phyloP scores from a whole-genome alignment of 2,329 filamentous ascomycete genomes.

The Xylaria sp. region DNA sequence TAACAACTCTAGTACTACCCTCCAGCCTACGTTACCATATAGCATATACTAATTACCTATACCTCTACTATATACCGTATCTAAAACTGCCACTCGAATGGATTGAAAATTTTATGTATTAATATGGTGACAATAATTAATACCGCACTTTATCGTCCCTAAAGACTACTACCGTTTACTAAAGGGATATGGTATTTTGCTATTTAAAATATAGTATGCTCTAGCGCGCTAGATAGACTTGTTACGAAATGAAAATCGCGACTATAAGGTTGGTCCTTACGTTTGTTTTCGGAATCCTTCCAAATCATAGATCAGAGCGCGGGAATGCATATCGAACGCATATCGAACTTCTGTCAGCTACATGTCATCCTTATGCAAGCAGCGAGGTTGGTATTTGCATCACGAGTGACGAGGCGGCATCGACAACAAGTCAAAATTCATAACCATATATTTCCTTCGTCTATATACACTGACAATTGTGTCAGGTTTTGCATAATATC shows the following conservation, averaged over 20 bases:
- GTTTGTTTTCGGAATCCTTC: background rate
- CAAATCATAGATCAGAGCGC: background rate
- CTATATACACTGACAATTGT: slow-evolving; percentile 1
- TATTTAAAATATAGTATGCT: too few relatives aligned
- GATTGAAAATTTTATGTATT: too few relatives aligned
- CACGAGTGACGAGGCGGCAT: background rate
- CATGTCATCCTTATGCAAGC: background rate
- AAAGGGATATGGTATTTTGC: too few relatives aligned
- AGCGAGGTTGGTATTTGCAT: too few relatives aligned
- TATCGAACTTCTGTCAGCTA: background rate
- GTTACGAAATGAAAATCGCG: background rate
- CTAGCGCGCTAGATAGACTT: background rate
- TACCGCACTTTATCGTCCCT: too few relatives aligned
- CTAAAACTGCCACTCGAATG: too few relatives aligned
- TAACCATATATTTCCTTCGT: slow-evolving; percentile 1
- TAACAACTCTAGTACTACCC: too few relatives aligned
- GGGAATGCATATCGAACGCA: background rate
- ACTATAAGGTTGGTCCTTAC: background rate
- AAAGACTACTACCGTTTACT: too few relatives aligned
- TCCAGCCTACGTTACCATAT: too few relatives aligned
- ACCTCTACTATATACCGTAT: too few relatives aligned
- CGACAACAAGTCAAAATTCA: slow-evolving; percentile 7
- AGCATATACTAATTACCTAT: too few relatives aligned
- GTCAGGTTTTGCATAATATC: background rate
- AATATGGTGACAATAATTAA: too few relatives aligned